Base-by-base conservation (phyloP, 179 eudicot species). In the Dionaea muscipula region DNA sequence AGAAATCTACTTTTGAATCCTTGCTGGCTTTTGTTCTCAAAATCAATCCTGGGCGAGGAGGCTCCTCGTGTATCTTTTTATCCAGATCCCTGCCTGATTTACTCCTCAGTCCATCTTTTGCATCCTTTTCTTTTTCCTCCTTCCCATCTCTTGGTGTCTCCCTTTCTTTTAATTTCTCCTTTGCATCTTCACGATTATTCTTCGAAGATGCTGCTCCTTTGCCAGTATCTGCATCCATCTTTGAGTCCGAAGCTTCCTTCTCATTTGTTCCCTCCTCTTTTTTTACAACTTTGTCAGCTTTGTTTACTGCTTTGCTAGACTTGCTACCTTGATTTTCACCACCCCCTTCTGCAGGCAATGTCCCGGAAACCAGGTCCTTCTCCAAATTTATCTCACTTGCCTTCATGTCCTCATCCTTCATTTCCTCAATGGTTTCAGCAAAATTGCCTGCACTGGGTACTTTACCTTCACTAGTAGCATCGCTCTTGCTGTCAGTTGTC, bases 41-140 rank as follows among this genome's bases (percentile, higher is more conserved):
- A 61, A 91, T 58, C 47, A 87, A 65, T 35, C 98, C 96, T 59
- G 96, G 94, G 56, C 79, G 78, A 57, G 98, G 96, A 52, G 84
- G 94, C 53, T 91, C 96, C 55, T 84, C 86, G 25, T 69, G 60
- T 57, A 64, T 83, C 74, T 82, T 87, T 35, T 76, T 76, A 61
- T 77, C 80, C 41, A 56, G 68, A 37, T 76, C 84, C 70, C 78
- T 83, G 63, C 55, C 68, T 26, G 73, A 51, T 68, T 75, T 87
- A 68, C 72, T 74, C 66, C 53, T 75, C 4, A 62, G 23, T 56
- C 73, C 86, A 61, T 78, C 81, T 65, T 78, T 82, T 49, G 58
- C 76, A 60, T 66, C 79, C 55, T 62, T 65, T 46, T 67, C 82
- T 64, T 78, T 83, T 57, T 47, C 78, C 64, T 74, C 95, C 61